Evolutionary conservation across 1,139 yeast genomes (phyloP), one percentile per base, ranked within the genome.

Genomic region (Ashbya aceris): DNA sequence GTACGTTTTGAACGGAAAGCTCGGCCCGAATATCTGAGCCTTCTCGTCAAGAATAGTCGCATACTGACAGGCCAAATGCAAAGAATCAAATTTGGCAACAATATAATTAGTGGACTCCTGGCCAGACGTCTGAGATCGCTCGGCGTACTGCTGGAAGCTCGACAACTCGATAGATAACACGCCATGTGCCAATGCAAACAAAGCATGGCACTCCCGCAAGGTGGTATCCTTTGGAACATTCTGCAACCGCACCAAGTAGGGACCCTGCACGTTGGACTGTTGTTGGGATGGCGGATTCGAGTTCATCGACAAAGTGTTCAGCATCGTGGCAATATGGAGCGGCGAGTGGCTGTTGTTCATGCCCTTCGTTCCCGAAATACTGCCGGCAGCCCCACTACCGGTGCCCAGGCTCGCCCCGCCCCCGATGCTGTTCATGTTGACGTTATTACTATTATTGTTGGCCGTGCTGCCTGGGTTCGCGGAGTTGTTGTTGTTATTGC

Each of bases 151-250:
- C 14, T 34, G 37, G 14, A 34, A 34, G 29, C 37, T n/a, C 12
- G 59, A 55, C 40, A 85, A 62, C 51, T 84, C 95, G 40, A 83
- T 71, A 49, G 68, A 63, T 30, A 79, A 60, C 51, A 83, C 85
- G 52, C 85, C 95, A 44, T 74, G 70, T 13, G 94, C 94, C 51
- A 89, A 70, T 7, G 96, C 75, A 59, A 89, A 89, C 28, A 89
- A 70, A 30, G 84, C 69, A 34, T 77, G 71, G 13, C 91, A 82
- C 61, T 89, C 97, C 56, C 96, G 76, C 28, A 71, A 60, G 3
- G 89, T 65, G 36, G 87, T 66, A 59, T 87, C 95, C 8, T 69
- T 58, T 1, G 97, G 96, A 17, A 86, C 62, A 55, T 82, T 81
- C 46, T 68, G 69, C 34, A 81, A 47, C 42, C 53, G 59, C 33